Conservation (phyloP, 108 stramenopile genomes). For the Skeletonema tropicum region DNA sequence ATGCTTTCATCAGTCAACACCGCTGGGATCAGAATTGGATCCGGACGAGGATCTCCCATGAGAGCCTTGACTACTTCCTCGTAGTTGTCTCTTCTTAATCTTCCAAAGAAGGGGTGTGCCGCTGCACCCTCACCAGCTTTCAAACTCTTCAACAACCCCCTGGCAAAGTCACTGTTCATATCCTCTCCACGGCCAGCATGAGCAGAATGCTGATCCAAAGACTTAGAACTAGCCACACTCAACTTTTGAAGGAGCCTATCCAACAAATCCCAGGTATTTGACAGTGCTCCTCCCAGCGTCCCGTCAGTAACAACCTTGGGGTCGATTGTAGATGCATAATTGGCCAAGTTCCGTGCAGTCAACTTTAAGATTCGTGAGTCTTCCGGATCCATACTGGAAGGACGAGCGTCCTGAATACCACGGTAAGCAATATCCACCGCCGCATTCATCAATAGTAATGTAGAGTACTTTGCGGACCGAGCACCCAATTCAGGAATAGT, state of each 20-base stretch:
- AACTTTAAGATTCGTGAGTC: slow-evolving; percentile 87
- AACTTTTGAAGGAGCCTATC: slow-evolving; percentile 80
- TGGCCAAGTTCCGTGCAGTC: slow-evolving; percentile 84
- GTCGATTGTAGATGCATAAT: slow-evolving; percentile 82
- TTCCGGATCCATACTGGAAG: slow-evolving; percentile 88
- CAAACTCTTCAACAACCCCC: slow-evolving; percentile 70
- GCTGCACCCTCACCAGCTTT: slow-evolving; percentile 77
- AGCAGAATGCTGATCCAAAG: slow-evolving; percentile 78
- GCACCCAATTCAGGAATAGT: slow-evolving; percentile 65
- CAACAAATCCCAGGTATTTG: slow-evolving; percentile 81
- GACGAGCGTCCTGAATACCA: slow-evolving; percentile 74
- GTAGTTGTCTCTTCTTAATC: slow-evolving; percentile 91
- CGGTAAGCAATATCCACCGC: slow-evolving; percentile 85
- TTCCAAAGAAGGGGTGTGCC: slow-evolving; percentile 90
- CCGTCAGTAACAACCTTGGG: slow-evolving; percentile 68
- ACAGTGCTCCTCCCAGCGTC: slow-evolving; percentile 69
- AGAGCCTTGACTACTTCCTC: slow-evolving; percentile 87
- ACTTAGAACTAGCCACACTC: slow-evolving; percentile 77
- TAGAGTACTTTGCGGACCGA: slow-evolving; percentile 66
- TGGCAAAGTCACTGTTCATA: slow-evolving; percentile 68
- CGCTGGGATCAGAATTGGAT: slow-evolving; percentile 95
- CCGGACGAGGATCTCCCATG: slow-evolving; percentile 88
- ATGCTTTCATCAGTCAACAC: slow-evolving; percentile 91
- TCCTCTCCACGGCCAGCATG: slow-evolving; percentile 61
- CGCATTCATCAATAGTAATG: slow-evolving; percentile 81